Percentiles rank a stretch among this genome's conserved stretches.
phyloP scores from a whole-genome alignment of 2,329 filamentous ascomycete species.

The Phaeomoniella chlamydospora region DNA sequence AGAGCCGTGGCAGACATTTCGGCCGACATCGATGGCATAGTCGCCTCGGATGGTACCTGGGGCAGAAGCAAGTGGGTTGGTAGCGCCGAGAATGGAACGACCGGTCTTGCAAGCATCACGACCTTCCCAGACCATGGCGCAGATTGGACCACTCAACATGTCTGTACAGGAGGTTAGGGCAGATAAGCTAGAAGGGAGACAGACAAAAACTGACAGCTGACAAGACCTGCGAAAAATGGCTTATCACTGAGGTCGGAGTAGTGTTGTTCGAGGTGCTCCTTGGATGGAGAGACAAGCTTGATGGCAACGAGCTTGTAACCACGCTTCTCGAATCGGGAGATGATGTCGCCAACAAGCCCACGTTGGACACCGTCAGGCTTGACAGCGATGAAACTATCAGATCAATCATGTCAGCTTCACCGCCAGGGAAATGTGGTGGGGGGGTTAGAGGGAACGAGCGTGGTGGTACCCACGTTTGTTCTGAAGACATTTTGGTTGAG shows the following conservation, averaged over 20 bases:
- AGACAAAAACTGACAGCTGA: conserved; percentile 55
- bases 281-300: conserved; percentile 79
- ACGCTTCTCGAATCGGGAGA: conserved; percentile 94
- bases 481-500: conserved; percentile 52
- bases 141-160: conserved; percentile 94
- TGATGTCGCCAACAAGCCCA: conserved; percentile 94
- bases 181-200: background rate
- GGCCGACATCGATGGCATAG: conserved; percentile 77
- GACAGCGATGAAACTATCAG: conserved; percentile 91
- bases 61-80: conserved; percentile 88
- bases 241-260: conserved; percentile 86
- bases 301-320: conserved; percentile 98
- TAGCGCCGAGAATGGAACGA: conserved; percentile 89
- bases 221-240: conserved; percentile 92
- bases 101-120: conserved; percentile 98
- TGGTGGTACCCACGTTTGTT: conserved; percentile 90
- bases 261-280: conserved; percentile 97
- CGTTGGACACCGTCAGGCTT: conserved; percentile 68
- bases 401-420: conserved; percentile 18
- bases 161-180: conserved; percentile 37
- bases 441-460: conserved; percentile 4
- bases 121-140: conserved; percentile 99
- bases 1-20: conserved; percentile 99
- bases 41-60: conserved; percentile 98
- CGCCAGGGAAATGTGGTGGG: conserved; percentile 10